phyloP scores from a whole-genome alignment of 78 protist species.

The Dictyostelium intermedium region DNA sequence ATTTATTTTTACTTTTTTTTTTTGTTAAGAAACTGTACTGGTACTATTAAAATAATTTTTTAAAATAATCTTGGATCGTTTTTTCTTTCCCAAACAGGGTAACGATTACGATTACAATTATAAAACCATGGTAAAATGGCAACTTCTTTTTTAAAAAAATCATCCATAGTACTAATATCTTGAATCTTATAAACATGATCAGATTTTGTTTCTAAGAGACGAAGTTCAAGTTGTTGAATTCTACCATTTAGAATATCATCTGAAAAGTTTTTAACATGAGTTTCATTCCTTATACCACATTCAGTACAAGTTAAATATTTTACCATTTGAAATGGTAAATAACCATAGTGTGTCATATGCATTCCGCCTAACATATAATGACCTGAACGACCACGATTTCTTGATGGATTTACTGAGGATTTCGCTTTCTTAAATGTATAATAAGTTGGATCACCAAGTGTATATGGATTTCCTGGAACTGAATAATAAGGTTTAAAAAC shows the following conservation, averaged over 20 bases:
- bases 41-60: no score
- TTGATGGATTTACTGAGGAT: not conserved
- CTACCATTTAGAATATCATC: not conserved
- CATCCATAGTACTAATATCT: not conserved
- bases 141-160: not conserved
- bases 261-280: not conserved
- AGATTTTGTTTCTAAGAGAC: not conserved
- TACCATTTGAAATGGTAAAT: slow-evolving; percentile 1
- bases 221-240: not conserved
- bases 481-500: not conserved
- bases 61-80: not conserved
- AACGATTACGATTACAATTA: not conserved
- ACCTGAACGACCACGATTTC: not conserved
- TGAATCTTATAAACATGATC: not conserved
- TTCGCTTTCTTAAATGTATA: not conserved
- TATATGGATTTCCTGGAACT: not conserved
- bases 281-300: not conserved
- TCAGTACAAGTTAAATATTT: slow-evolving; percentile 5
- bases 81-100: slow-evolving; percentile 5
- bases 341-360: slow-evolving; percentile 10
- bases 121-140: slow-evolving; percentile 5
- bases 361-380: slow-evolving; percentile 5
- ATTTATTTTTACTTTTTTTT: no score
- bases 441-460: slow-evolving; percentile 6
- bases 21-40: no score